These are phyloP conservation scores for Piper betle DNA, from an alignment of 164 flowering plant species.

Conservation along the genomic window DNA sequence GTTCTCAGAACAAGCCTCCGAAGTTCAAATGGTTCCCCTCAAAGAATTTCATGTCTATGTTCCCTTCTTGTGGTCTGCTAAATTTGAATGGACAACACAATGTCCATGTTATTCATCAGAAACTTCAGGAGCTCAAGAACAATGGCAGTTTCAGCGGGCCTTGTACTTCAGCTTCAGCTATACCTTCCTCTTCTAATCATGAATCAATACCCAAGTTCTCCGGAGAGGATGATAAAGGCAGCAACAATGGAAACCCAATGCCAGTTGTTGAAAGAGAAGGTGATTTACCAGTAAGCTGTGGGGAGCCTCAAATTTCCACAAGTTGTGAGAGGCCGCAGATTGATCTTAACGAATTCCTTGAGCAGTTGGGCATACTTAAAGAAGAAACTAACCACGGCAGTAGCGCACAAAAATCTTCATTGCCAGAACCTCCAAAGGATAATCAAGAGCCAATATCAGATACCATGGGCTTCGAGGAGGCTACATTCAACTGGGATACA, in stretches of 20 bases:
- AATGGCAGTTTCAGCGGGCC: slow-evolving; percentile 15
- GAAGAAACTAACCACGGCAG: slow-evolving; percentile 25
- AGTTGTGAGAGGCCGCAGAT: slow-evolving; percentile 61
- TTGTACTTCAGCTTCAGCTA: slow-evolving; percentile 6
- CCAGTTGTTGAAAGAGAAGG: slow-evolving; percentile 9
- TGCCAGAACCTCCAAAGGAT: slow-evolving; percentile 16
- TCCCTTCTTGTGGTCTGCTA: slow-evolving; percentile 64
- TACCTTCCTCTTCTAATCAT: slow-evolving; percentile 19
- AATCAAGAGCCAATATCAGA: slow-evolving; percentile 15
- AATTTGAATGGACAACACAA: slow-evolving; percentile 79
- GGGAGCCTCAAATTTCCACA: background rate
- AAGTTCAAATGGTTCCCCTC: slow-evolving; percentile 80
- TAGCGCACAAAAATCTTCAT: slow-evolving; percentile 5
- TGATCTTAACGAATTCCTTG: slow-evolving; percentile 84
- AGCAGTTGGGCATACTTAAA: slow-evolving; percentile 72
- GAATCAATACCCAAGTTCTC: slow-evolving; percentile 13
- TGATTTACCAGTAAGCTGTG: background rate
- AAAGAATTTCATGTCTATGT: slow-evolving; percentile 58
- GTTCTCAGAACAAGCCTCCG: slow-evolving; percentile 26
- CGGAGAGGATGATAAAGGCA: slow-evolving; percentile 3
- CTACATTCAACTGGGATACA: slow-evolving; percentile 55
- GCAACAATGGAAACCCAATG: slow-evolving; percentile 1
- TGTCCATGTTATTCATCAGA: slow-evolving; percentile 87
- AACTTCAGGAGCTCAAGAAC: slow-evolving; percentile 71
- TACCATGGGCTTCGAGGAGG: slow-evolving; percentile 12